Evolutionary conservation across 768 basidiomycete genomes (phyloP).

Genomic region (button mushroom (Agaricus bisporus)): DNA sequence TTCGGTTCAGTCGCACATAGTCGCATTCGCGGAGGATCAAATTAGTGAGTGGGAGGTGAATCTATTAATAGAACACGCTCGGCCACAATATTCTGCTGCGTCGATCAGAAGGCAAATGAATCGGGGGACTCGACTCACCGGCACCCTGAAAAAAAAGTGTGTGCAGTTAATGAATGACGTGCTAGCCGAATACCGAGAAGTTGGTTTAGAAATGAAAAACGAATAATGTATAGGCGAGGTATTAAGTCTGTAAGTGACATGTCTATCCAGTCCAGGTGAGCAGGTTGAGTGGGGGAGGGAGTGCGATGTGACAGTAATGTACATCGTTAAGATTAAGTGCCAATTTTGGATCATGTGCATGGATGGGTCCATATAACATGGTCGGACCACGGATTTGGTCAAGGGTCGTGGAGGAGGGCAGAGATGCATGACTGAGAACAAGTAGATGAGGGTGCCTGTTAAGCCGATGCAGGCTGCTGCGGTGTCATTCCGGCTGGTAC

Average conservation of each 20-base stretch:
- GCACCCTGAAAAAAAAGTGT: too few relatives aligned
- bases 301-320: neutral
- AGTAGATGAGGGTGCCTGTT: conserved; percentile 39
- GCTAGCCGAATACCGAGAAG: too few relatives aligned
- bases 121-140: too few relatives aligned
- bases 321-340: conserved; percentile 1
- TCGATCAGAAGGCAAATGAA: too few relatives aligned
- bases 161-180: too few relatives aligned
- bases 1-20: too few relatives aligned
- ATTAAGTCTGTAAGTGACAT: conserved; percentile 9
- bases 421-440: conserved; percentile 3
- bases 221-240: conserved; percentile 16
- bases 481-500: conserved; percentile 55
- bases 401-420: neutral
- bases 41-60: too few relatives aligned
- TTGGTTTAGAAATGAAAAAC: neutral
- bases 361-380: neutral
- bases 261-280: conserved; percentile 5
- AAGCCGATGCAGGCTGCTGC: conserved; percentile 36
- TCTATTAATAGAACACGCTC: too few relatives aligned
- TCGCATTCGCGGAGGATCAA: too few relatives aligned
- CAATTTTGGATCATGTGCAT: neutral
- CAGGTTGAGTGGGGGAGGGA: conserved; percentile 2
- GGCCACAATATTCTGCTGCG: too few relatives aligned
- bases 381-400: neutral